Evolutionary conservation across 225 moss, liverwort and hornwort species (phyloP).

Genomic region (Bryoerythrophyllum caledonicum): DNA sequence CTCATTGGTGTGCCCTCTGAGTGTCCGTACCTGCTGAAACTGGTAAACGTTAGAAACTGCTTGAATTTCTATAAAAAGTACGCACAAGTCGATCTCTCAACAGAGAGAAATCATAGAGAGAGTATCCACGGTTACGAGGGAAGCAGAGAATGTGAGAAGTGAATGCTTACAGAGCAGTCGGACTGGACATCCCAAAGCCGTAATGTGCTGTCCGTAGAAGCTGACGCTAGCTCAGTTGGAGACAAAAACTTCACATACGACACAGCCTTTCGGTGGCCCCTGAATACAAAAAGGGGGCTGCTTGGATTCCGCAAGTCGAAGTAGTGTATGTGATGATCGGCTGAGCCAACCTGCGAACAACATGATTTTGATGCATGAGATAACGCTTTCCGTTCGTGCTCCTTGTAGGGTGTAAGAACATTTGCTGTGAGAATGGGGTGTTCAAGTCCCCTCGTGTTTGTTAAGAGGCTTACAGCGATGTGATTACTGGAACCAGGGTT

Average conservation of each 20-base stretch:
- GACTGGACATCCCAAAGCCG: slow-evolving; percentile 93
- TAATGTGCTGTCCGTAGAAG: slow-evolving; percentile 92
- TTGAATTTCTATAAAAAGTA: neutral
- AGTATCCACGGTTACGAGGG: neutral
- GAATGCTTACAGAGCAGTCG: slow-evolving; percentile 56
- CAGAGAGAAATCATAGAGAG: neutral
- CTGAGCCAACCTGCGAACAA: slow-evolving; percentile 83
- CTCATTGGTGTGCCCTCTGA: slow-evolving; percentile 87
- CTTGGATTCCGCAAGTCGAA: slow-evolving; percentile 76
- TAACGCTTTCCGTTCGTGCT: too few species aligned
- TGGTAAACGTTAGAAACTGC: slow-evolving; percentile 3
- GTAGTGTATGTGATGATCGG: slow-evolving; percentile 84
- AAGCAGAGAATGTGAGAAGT: neutral
- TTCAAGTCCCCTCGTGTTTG: neutral
- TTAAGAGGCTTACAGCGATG: slow-evolving; percentile 64
- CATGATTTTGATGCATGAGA: slow-evolving; percentile 6
- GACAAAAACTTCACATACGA: slow-evolving; percentile 98
- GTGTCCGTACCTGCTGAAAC: slow-evolving; percentile 68
- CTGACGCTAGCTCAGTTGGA: slow-evolving; percentile 82
- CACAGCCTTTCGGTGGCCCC: slow-evolving; percentile 83
- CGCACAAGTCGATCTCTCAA: neutral
- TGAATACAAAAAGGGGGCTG: slow-evolving; percentile 68
- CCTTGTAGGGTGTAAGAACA: neutral
- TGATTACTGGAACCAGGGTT: slow-evolving; percentile 86
- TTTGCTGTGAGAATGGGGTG: neutral